phyloP scores from a whole-genome alignment of 2,329 filamentous ascomycete genomes.

The Zymoseptoria crescenta region DNA sequence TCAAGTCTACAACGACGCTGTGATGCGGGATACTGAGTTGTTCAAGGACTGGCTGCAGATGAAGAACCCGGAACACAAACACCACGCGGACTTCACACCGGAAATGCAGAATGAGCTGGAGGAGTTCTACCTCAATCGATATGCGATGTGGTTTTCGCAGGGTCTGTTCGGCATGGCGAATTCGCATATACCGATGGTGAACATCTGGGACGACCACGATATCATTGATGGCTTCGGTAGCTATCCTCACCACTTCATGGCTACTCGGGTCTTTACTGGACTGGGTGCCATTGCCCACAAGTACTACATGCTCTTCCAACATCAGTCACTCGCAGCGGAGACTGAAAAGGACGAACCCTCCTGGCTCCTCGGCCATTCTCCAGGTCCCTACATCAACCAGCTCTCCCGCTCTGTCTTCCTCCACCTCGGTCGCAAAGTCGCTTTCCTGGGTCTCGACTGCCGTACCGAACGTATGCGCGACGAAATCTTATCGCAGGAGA shows the following conservation, averaged over 20 bases:
- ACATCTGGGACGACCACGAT: conserved; percentile 90
- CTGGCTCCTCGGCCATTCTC: conserved; percentile 72
- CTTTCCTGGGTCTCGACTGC: conserved; percentile 81
- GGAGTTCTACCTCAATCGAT: conserved; percentile 76
- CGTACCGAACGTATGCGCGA: conserved; percentile 83
- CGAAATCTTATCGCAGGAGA: conserved; percentile 70
- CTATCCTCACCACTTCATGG: conserved; percentile 83
- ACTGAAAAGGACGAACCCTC: conserved; percentile 78
- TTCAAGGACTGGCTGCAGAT: conserved; percentile 82
- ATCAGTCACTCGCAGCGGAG: conserved; percentile 78
- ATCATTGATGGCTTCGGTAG: conserved; percentile 72
- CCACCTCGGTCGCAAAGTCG: conserved; percentile 67
- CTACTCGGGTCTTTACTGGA: conserved; percentile 77
- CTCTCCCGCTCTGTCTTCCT: conserved; percentile 79
- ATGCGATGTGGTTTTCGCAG: conserved; percentile 92
- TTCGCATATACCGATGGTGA: conserved; percentile 95
- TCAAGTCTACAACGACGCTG: conserved; percentile 89
- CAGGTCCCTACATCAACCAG: conserved; percentile 86
- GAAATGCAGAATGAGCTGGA: conserved; percentile 88
- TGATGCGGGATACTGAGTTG: conserved; percentile 63
- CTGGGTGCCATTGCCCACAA: conserved; percentile 91
- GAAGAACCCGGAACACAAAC: conserved; percentile 72
- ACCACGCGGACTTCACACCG: conserved; percentile 65
- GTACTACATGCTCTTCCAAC: conserved; percentile 98
- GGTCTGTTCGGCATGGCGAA: conserved; percentile 88